Percentiles rank a stretch among this genome's conserved stretches.
These are phyloP conservation scores for Scalesia atractyloides DNA, from an alignment of 129 eudicot species.

Conservation along the genomic window DNA sequence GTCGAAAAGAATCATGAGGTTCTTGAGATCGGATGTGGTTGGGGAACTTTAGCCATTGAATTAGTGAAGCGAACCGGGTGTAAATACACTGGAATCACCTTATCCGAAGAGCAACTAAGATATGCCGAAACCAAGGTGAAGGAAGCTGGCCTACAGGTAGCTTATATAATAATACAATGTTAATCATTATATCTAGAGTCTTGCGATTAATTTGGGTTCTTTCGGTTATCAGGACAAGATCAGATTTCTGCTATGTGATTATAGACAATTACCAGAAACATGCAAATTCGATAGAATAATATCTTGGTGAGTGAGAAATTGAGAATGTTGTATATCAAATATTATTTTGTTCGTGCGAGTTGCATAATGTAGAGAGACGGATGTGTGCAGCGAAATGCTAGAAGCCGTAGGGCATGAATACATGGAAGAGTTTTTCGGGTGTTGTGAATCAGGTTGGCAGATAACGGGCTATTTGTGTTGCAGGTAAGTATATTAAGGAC, in stretches of 20 bases:
- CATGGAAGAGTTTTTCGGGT: conserved; percentile 75
- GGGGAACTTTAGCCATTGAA: conserved; percentile 95
- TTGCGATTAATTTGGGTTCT: not conserved
- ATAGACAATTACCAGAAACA: conserved; percentile 66
- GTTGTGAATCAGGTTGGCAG: conserved; percentile 76
- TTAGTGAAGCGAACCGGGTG: conserved; percentile 81
- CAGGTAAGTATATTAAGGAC: conserved; percentile 65
- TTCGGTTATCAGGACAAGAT: conserved; percentile 53
- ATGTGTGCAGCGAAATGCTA: conserved; percentile 72
- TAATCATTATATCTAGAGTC: not conserved
- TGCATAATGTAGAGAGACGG: not conserved
- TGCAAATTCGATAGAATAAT: conserved; percentile 76
- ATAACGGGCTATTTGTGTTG: conserved; percentile 65
- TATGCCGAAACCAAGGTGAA: conserved; percentile 78
- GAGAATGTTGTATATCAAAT: not conserved
- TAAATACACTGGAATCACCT: conserved; percentile 91
- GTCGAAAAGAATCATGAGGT: conserved; percentile 60
- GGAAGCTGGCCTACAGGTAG: conserved; percentile 88
- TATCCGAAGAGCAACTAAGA: conserved; percentile 77
- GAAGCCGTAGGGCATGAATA: conserved; percentile 97
- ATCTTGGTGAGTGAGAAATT: conserved; percentile 66
- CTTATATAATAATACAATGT: not conserved
- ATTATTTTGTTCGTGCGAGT: not conserved
- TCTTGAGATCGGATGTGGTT: conserved; percentile 92
- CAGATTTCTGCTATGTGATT: conserved; percentile 72